Percentiles rank a stretch among this genome's conserved stretches.
Conservation (phyloP, 345 rosid species). For the Theobroma cacao region DNA sequence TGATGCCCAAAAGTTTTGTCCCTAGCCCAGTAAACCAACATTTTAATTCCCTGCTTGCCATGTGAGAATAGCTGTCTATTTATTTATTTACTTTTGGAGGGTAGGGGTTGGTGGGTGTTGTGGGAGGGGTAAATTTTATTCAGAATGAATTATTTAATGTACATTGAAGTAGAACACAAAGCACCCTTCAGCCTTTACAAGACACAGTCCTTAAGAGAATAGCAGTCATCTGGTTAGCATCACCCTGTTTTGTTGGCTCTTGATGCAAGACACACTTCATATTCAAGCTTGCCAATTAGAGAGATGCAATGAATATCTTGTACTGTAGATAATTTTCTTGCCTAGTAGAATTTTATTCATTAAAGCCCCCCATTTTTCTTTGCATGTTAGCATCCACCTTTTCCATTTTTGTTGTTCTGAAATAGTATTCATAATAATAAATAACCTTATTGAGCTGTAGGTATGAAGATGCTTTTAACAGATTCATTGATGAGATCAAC, state of each 20-base stretch:
- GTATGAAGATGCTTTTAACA: slow-evolving; percentile 96
- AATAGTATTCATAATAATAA: slow-evolving; percentile 8
- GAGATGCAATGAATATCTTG: background rate
- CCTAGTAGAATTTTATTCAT: background rate
- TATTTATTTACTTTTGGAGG: background rate
- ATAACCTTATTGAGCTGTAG: slow-evolving; percentile 40
- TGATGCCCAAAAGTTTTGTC: background rate
- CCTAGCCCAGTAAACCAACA: background rate
- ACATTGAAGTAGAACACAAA: background rate
- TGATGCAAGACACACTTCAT: background rate
- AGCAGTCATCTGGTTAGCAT: background rate
- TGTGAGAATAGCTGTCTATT: background rate
- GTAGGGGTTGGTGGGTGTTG: background rate
- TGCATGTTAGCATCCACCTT: background rate
- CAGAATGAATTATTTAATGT: background rate
- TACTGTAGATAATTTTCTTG: background rate
- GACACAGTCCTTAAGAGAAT: background rate
- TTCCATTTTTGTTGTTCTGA: slow-evolving; percentile 3
- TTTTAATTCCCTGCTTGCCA: background rate
- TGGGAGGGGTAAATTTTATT: background rate
- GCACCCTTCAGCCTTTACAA: background rate
- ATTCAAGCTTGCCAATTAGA: background rate
- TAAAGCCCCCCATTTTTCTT: background rate
- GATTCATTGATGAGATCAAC: slow-evolving; percentile 94
- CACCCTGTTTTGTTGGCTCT: background rate